These are phyloP conservation scores for Colletotrichum sp. DNA, from an alignment of 2,329 filamentous ascomycete species.

Conservation along the genomic window DNA sequence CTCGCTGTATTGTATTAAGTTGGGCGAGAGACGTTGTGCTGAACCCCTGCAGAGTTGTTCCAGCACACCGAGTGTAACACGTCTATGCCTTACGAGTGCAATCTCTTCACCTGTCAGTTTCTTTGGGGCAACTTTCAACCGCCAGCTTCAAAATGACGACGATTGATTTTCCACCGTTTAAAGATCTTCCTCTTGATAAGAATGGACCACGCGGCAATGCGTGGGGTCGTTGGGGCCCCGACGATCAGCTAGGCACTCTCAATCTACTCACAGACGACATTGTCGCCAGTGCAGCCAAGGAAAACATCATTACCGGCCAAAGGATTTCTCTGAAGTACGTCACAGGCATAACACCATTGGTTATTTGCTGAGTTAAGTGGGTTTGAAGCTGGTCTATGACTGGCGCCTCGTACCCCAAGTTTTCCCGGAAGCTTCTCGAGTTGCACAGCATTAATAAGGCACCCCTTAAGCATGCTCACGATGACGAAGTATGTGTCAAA, in stretches of 20 bases:
- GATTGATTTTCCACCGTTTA: neutral
- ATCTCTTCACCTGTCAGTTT: neutral
- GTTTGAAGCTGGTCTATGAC: constrained; percentile 20
- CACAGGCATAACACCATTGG: neutral
- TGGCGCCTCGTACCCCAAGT: constrained; percentile 24
- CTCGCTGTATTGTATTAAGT: neutral
- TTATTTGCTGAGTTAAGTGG: neutral
- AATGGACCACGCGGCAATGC: constrained; percentile 56
- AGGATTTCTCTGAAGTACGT: constrained; percentile 21
- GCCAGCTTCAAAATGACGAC: neutral
- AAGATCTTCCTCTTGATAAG: constrained; percentile 50
- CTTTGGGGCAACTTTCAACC: neutral
- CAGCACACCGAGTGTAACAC: neutral
- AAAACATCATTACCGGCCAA: constrained; percentile 1
- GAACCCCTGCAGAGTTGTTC: neutral
- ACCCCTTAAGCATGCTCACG: constrained; percentile 27
- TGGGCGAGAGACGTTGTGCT: neutral
- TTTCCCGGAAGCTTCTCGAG: constrained; percentile 24
- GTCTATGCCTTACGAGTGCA: neutral
- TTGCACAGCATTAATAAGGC: constrained; percentile 25
- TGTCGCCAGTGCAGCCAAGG: neutral
- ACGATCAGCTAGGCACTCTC: constrained; percentile 58
- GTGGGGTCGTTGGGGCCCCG: constrained; percentile 57
- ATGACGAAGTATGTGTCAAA: constrained; percentile 25
- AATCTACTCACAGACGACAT: constrained; percentile 51